A percentile compares a stretch with the other conserved stretches of the same genome.
Evolutionary conservation across 305 asterid species (phyloP).

Genomic region (Galium porrigens): DNA sequence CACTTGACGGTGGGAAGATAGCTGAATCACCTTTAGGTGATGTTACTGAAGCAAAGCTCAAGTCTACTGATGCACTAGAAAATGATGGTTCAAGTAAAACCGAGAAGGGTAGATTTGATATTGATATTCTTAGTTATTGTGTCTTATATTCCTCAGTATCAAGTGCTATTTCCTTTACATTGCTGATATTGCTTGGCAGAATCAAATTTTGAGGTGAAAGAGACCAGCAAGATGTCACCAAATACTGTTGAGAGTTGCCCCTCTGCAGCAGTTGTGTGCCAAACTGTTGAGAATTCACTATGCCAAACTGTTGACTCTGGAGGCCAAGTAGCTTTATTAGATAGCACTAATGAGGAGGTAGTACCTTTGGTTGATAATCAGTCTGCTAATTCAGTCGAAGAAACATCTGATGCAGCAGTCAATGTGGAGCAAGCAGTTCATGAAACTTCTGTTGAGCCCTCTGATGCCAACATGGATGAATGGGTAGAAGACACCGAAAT

Average conservation of each 20-base stretch:
- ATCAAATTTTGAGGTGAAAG: slow-evolving; percentile 32
- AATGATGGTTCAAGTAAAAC: slow-evolving; percentile 20
- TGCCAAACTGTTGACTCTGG: slow-evolving; percentile 13
- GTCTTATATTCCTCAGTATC: slow-evolving; percentile 6
- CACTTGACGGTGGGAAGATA: slow-evolving; percentile 22
- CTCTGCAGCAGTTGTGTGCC: slow-evolving; percentile 15
- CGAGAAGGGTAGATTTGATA: slow-evolving; percentile 28
- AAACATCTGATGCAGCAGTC: slow-evolving; percentile 25
- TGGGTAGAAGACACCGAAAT: slow-evolving; percentile 26
- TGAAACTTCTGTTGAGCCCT: slow-evolving; percentile 18
- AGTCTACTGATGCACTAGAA: slow-evolving; percentile 25
- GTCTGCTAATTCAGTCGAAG: slow-evolving; percentile 20
- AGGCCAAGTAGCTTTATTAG: slow-evolving; percentile 20
- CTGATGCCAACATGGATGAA: slow-evolving; percentile 23
- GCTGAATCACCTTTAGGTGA: slow-evolving; percentile 23
- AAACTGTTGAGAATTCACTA: background rate
- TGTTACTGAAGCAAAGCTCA: slow-evolving; percentile 25
- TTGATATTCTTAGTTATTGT: background rate
- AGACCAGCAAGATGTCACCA: slow-evolving; percentile 20
- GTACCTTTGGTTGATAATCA: slow-evolving; percentile 20
- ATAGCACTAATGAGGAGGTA: slow-evolving; percentile 23
- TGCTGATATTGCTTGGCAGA: slow-evolving; percentile 26
- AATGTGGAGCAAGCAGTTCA: slow-evolving; percentile 19
- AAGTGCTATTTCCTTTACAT: background rate
- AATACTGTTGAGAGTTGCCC: slow-evolving; percentile 11